These are phyloP conservation scores for Nyssa sinensis DNA, from an alignment of 148 eudicot genomes.

Conservation along the genomic window DNA sequence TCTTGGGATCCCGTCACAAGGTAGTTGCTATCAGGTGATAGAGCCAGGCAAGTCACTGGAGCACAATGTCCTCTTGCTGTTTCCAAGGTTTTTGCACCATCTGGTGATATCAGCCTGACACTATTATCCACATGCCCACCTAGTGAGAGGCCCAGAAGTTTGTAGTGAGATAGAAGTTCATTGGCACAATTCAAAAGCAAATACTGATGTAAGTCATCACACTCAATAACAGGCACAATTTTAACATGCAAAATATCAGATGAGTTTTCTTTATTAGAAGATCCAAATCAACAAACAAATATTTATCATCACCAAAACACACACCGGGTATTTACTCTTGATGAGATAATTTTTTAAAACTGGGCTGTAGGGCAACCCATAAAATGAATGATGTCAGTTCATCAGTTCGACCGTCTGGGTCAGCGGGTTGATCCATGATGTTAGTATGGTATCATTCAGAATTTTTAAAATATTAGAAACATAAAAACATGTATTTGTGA, in stretches of 20 bases:
- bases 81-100: slow-evolving; percentile 88
- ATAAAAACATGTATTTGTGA: no score
- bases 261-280: background rate
- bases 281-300: background rate
- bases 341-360: no score
- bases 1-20: slow-evolving; percentile 94
- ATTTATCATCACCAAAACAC: background rate
- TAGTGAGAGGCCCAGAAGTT: slow-evolving; percentile 24
- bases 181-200: background rate
- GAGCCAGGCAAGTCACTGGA: slow-evolving; percentile 90
- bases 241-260: slow-evolving; percentile 1
- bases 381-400: no score
- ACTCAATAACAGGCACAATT: background rate
- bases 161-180: background rate
- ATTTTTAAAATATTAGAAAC: no score
- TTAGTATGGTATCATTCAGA: no score
- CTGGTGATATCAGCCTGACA: slow-evolving; percentile 76
- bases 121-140: slow-evolving; percentile 98
- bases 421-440: no score
- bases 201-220: background rate
- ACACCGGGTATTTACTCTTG: no score
- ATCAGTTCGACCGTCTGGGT: no score
- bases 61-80: slow-evolving; percentile 90
- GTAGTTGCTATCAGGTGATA: slow-evolving; percentile 77
- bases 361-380: no score